Conservation (phyloP, 495 filamentous ascomycete genomes). For the Cenococcum geophilum region DNA sequence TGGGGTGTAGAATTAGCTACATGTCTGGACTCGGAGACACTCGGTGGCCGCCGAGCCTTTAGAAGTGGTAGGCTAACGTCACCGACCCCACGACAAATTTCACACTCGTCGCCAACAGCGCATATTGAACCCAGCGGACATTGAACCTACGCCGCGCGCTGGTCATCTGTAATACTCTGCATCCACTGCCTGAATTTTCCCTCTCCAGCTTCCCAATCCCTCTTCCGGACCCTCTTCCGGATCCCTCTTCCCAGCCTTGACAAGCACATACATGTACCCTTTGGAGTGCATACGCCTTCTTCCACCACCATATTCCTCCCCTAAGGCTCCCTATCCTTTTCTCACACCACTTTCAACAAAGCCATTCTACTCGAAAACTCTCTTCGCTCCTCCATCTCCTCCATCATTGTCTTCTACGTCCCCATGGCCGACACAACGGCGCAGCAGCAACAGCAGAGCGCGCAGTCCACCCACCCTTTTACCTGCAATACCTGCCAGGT, state of each 20-base stretch:
- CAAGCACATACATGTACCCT: too few species aligned
- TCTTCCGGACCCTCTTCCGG: too few species aligned
- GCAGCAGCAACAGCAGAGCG: constrained; percentile 15
- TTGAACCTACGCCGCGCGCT: background rate
- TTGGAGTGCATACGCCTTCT: too few species aligned
- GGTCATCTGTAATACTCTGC: background rate
- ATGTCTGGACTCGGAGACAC: too few species aligned
- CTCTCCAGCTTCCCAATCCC: background rate
- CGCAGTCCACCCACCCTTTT: constrained; percentile 65
- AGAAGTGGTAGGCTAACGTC: background rate
- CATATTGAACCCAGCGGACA: background rate
- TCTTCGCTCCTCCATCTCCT: background rate
- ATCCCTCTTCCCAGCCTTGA: background rate
- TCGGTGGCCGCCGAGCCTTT: too few species aligned
- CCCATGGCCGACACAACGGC: constrained; percentile 12
- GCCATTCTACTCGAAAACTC: background rate
- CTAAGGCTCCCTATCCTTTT: too few species aligned
- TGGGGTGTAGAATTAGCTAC: too few species aligned
- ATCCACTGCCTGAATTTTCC: background rate
- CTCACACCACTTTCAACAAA: too few species aligned
- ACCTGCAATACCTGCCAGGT: constrained; percentile 98
- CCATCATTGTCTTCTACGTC: constrained; percentile 1
- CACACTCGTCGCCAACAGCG: background rate
- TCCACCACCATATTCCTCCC: too few species aligned
- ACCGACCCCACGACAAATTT: background rate